Evolutionary conservation across 495 filamentous ascomycete species (phyloP), one percentile per base, ranked within the genome.

Genomic region (Talaromyces thailandensis): DNA sequence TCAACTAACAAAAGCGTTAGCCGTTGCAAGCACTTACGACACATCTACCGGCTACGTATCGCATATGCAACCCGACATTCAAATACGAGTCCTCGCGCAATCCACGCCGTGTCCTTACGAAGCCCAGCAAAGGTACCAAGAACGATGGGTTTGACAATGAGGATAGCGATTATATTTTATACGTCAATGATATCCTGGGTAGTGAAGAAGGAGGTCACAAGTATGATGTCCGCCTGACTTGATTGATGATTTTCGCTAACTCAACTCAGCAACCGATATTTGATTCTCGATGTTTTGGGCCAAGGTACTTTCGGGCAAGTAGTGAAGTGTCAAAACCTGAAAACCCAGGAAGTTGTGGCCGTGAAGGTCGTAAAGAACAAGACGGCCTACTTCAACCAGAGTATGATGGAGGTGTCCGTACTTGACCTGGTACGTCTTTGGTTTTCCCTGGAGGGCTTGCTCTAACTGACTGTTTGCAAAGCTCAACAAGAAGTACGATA

Each of bases 361-460:
- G 95, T 99, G 63, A 99, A 99, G 77, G 95, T 98, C 29, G 93
- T 99, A 76, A 99, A 99, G 75, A 99, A 99, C 73, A 86, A 95
- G 72, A 98, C 94, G 0, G 95, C 95, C 18, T 99, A 99, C 69
- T 99, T 99, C 80, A 99, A 99, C 69, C 95, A 99, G 74, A 99
- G 95, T 72, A 99, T 99, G 95, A 99, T 99, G 95, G 95, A 99
- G 68, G 95, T 99, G 28, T 99, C 95, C 7, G 95, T 99, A 7
- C 78, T 99, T 29, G 95, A 99, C 73, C 71, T 99, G 81, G 93
- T 97, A 83, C 63, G 86, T 63, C 43, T 29, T 24, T 64, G 55
- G 18, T 40, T 18, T 25, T 40, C 18, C 6, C 40, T 16, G 24
- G 40, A 32, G 35, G 56, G 25, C 37, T 37, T 53, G 14, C 56